phyloP scores from a whole-genome alignment of 495 filamentous ascomycete species.

The Neurospora africana region DNA sequence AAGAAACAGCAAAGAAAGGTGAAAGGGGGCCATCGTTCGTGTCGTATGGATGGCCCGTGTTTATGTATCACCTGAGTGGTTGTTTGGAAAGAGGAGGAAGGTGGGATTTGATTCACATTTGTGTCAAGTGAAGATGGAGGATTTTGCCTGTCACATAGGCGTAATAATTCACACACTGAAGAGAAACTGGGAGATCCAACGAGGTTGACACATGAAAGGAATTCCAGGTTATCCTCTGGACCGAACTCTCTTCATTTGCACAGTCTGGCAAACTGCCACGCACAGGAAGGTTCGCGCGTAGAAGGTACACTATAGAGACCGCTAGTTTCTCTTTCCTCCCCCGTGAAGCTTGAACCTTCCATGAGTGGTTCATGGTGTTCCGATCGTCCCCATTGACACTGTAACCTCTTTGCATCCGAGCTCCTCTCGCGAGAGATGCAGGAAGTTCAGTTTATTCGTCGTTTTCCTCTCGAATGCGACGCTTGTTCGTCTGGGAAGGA shows the following conservation, averaged over 20 bases:
- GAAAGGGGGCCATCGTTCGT: not conserved
- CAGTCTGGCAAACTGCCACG: not conserved
- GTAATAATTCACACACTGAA: not conserved
- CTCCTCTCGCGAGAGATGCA: not conserved
- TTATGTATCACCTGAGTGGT: not conserved
- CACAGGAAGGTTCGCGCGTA: not conserved
- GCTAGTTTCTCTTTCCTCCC: not conserved
- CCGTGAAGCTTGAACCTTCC: not conserved
- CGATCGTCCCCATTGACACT: not conserved
- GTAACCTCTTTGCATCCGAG: not conserved
- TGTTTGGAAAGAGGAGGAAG: not conserved
- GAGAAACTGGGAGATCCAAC: not conserved
- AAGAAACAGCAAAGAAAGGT: not conserved
- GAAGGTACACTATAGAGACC: not conserved
- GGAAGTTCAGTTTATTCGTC: not conserved
- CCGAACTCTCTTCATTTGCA: not conserved
- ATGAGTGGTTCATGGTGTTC: not conserved
- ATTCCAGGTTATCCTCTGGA: not conserved
- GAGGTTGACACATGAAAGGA: not conserved
- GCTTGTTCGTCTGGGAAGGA: not conserved
- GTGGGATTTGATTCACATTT: not conserved
- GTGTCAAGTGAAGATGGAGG: not conserved
- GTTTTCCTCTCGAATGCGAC: not conserved
- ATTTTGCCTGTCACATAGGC: not conserved
- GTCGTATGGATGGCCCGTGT: not conserved